Conservation (phyloP, 1,284 basidiomycete species). For the Ganoderma lingzhi region DNA sequence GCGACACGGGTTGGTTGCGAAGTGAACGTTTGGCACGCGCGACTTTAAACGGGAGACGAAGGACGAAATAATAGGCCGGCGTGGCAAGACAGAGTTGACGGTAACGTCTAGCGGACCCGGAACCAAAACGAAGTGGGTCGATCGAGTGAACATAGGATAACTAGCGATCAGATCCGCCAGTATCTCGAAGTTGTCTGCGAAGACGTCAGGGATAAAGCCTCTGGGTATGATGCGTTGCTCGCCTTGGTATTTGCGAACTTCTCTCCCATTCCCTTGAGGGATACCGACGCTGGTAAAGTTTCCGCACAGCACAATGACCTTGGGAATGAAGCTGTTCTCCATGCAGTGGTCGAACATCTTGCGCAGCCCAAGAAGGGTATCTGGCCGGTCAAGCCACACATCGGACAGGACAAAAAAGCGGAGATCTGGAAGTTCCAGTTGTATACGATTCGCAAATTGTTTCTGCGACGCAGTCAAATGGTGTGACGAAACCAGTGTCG, state of each 20-base stretch:
- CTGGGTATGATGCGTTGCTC: constrained; percentile 14
- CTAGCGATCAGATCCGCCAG: constrained; percentile 86
- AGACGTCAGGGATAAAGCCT: not conserved
- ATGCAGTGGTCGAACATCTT: constrained; percentile 94
- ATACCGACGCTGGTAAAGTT: constrained; percentile 92
- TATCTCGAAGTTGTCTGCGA: constrained; percentile 82
- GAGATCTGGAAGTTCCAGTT: constrained; percentile 75
- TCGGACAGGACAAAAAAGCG: constrained; percentile 97
- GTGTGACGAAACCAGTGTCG: not conserved
- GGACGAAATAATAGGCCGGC: constrained; percentile 78
- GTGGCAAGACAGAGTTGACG: constrained; percentile 79
- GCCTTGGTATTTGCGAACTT: constrained; percentile 89
- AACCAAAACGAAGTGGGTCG: constrained; percentile 92
- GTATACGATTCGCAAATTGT: constrained; percentile 66
- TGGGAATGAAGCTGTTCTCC: constrained; percentile 86
- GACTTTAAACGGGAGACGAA: constrained; percentile 75
- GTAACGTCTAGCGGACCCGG: constrained; percentile 94
- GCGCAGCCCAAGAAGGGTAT: constrained; percentile 81
- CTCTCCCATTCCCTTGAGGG: constrained; percentile 78
- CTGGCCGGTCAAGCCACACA: constrained; percentile 91
- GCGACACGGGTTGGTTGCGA: constrained; percentile 93
- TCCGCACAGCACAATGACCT: constrained; percentile 91
- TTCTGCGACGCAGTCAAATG: constrained; percentile 48
- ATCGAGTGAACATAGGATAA: constrained; percentile 80
- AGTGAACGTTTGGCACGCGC: constrained; percentile 80